phyloP scores from a whole-genome alignment of 306 rosid genomes.

The Malus sieversii region DNA sequence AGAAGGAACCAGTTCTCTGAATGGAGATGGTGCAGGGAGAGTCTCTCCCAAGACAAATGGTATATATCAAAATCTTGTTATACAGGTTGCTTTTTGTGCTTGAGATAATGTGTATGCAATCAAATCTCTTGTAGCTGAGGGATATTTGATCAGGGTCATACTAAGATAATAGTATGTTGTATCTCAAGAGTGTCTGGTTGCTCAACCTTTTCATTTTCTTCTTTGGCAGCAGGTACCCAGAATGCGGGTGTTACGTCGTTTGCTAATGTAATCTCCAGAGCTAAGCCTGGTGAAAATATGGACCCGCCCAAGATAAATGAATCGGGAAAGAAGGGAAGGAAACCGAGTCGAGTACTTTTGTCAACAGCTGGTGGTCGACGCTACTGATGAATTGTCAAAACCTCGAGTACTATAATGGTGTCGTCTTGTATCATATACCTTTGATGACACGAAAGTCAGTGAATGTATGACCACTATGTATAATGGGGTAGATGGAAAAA shows the following conservation, averaged over 20 bases:
- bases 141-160: background rate
- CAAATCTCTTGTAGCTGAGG: background rate
- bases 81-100: background rate
- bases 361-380: conserved; percentile 92
- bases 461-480: background rate
- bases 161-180: background rate
- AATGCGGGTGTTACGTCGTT: conserved; percentile 54
- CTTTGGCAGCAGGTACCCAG: conserved; percentile 33
- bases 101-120: background rate
- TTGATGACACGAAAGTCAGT: background rate
- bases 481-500: background rate
- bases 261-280: conserved; percentile 62
- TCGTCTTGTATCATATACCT: background rate
- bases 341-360: conserved; percentile 63
- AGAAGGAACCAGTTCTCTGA: conserved; percentile 43
- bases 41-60: conserved; percentile 43
- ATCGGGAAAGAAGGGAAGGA: conserved; percentile 84
- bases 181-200: background rate
- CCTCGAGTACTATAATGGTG: background rate
- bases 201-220: background rate
- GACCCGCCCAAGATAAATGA: conserved; percentile 57
- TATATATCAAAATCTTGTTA: conserved; percentile 13
- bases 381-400: conserved; percentile 33
- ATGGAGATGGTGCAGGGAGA: conserved; percentile 9
- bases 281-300: conserved; percentile 31